Evolutionary conservation across 2,329 filamentous ascomycete species (phyloP), one percentile per base, ranked within the genome.

Genomic region (Penicillium corylophilum): DNA sequence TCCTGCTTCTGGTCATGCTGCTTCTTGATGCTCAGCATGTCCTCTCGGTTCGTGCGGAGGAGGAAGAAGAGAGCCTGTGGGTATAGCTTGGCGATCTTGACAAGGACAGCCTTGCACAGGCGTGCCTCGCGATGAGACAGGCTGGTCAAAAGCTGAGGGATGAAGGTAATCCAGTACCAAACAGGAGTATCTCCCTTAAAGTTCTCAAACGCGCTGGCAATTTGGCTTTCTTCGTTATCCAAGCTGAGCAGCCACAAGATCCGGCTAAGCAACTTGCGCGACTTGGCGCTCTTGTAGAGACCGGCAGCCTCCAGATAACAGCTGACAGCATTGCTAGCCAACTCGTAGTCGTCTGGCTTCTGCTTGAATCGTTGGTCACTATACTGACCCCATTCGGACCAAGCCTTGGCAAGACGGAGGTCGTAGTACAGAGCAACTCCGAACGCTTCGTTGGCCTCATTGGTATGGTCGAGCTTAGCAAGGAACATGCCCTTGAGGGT

Each of bases 131-230:
- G 92, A 66, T 96, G 87, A 2, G 89, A 90, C 45, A 99, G 80
- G 46, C 93, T 94, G 39, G 90, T 93, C 28, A 99, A 83, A 38
- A 99, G 81, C 72, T 99, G 94, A 16, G 94, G 94, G 57, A 99
- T 97, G 70, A 95, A 99, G 0, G 93, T 97, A 62, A 97, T 96
- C 94, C 94, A 99, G 75, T 97, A 99, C 94, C 94, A 99, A 12
- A 95, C 90, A 0, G 92, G 91, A 2, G 91, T 95, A 63, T 99
- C 95, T 46, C 94, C 94, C 77, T 97, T 96, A 77, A 94, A 99
- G 62, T 93, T 90, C 59, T 96, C 90, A 61, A 96, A 99, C 12
- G 93, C 90, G 62, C 85, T 80, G 0, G 90, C 88, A 54, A 99
- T 86, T 33, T 83, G 87, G 12, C 90, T 90, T 67, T 90, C 90